A percentile compares a stretch with the other conserved stretches of the same genome.
phyloP scores from a whole-genome alignment of 768 basidiomycete genomes.

The Gelatoporia subvermispora region DNA sequence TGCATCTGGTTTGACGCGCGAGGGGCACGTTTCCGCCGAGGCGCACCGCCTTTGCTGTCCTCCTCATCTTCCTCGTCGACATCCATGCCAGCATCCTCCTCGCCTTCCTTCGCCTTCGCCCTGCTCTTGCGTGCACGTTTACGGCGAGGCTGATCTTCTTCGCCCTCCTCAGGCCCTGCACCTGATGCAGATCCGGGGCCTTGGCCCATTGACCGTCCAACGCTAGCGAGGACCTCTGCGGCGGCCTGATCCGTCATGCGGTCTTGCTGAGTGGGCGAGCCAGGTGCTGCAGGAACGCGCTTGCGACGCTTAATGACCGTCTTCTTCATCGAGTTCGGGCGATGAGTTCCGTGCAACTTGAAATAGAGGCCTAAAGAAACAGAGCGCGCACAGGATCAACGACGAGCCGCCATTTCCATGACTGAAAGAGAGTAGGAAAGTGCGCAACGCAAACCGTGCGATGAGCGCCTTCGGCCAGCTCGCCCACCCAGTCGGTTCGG shows the following conservation, averaged over 20 bases:
- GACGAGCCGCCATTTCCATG: not conserved
- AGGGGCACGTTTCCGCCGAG: not conserved
- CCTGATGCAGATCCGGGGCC: conserved; percentile 30
- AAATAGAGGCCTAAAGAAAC: conserved; percentile 82
- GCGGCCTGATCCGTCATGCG: conserved; percentile 82
- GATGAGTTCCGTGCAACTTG: conserved; percentile 95
- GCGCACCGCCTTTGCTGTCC: not conserved
- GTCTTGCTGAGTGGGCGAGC: conserved; percentile 31
- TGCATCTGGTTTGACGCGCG: conserved; percentile 6
- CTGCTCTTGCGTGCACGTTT: conserved; percentile 43
- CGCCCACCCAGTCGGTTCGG: too few species aligned
- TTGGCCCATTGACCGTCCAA: conserved; percentile 49
- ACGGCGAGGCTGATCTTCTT: conserved; percentile 46
- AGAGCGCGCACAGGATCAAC: not conserved
- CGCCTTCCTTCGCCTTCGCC: conserved; percentile 28
- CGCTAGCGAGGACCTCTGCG: conserved; percentile 82
- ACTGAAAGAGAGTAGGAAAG: not conserved
- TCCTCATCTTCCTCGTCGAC: conserved; percentile 43
- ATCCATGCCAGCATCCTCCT: conserved; percentile 40
- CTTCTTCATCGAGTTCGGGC: conserved; percentile 99
- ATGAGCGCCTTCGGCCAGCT: too few species aligned
- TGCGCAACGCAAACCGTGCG: too few species aligned
- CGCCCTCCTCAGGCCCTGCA: conserved; percentile 43
- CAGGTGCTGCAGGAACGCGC: conserved; percentile 82
- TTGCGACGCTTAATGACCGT: conserved; percentile 97